phyloP scores from a whole-genome alignment of 1,284 basidiomycete species.

The Trametes polyzona region DNA sequence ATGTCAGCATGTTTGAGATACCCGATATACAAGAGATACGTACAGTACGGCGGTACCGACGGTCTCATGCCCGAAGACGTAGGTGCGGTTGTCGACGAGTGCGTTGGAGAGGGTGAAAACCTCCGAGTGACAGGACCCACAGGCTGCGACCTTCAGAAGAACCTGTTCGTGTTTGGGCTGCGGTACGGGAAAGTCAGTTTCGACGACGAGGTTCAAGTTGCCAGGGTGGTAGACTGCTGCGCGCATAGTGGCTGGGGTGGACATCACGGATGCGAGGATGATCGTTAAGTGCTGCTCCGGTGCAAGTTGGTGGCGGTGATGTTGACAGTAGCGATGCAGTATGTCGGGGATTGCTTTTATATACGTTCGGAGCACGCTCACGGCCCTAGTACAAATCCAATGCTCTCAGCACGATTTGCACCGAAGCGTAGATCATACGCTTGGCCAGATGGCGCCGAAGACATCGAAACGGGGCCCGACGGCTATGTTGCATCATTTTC shows the following conservation, averaged over 20 bases:
- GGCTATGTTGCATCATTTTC: too few species aligned
- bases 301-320: too few species aligned
- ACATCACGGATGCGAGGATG: not conserved
- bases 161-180: constrained; percentile 29
- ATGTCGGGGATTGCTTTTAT: too few species aligned
- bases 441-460: too few species aligned
- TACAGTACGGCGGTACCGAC: constrained; percentile 28
- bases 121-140: constrained; percentile 34
- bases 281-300: not conserved
- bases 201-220: constrained; percentile 23
- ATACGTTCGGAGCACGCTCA: too few species aligned
- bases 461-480: too few species aligned
- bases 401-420: too few species aligned
- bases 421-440: too few species aligned
- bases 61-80: constrained; percentile 34
- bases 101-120: constrained; percentile 27
- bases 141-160: constrained; percentile 34
- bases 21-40: not conserved
- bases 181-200: constrained; percentile 26
- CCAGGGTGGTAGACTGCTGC: constrained; percentile 31
- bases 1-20: not conserved
- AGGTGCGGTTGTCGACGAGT: constrained; percentile 25
- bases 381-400: too few species aligned
- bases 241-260: constrained; percentile 15
- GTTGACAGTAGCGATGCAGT: too few species aligned